Conservation (phyloP, 2,329 filamentous ascomycete genomes). For the Colletotrichum karsti region DNA sequence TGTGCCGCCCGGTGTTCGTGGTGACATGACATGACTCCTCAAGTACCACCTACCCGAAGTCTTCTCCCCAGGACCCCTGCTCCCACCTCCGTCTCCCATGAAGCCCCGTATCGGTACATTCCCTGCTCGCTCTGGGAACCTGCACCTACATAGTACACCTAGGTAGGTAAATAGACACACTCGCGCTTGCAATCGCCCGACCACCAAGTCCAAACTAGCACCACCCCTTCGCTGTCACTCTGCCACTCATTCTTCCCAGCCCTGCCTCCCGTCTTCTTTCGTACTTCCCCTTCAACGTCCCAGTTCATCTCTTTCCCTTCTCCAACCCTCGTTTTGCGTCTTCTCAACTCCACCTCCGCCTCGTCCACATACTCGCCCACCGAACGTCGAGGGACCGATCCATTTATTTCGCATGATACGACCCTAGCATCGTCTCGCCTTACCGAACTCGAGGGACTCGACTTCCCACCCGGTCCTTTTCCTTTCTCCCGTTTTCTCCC, state of each 20-base stretch:
- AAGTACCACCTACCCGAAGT: not conserved
- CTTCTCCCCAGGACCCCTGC: not conserved
- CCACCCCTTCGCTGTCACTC: slow-evolving; percentile 23
- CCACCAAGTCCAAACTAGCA: slow-evolving; percentile 9
- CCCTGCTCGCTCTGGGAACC: not conserved
- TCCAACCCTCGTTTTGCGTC: slow-evolving; percentile 8
- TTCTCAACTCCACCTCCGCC: slow-evolving; percentile 2
- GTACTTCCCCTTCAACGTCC: slow-evolving; percentile 14
- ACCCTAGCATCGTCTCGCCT: not conserved
- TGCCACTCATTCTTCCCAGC: slow-evolving; percentile 1
- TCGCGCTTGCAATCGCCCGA: slow-evolving; percentile 14
- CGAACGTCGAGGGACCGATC: not conserved
- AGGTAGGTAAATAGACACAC: not conserved
- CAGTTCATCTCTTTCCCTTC: slow-evolving; percentile 4
- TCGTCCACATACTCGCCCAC: not conserved
- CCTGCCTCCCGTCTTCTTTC: slow-evolving; percentile 9
- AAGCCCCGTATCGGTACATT: slow-evolving; percentile 9
- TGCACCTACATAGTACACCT: too few relatives aligned
- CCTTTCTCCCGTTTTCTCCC: not conserved
- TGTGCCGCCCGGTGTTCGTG: not conserved
- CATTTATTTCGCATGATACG: slow-evolving; percentile 13
- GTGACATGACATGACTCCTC: slow-evolving; percentile 1
- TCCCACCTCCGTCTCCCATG: not conserved
- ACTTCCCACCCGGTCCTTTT: not conserved
- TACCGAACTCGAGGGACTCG: slow-evolving; percentile 3